phyloP scores from a whole-genome alignment of 75 land plant species.

The Picea glauca region DNA sequence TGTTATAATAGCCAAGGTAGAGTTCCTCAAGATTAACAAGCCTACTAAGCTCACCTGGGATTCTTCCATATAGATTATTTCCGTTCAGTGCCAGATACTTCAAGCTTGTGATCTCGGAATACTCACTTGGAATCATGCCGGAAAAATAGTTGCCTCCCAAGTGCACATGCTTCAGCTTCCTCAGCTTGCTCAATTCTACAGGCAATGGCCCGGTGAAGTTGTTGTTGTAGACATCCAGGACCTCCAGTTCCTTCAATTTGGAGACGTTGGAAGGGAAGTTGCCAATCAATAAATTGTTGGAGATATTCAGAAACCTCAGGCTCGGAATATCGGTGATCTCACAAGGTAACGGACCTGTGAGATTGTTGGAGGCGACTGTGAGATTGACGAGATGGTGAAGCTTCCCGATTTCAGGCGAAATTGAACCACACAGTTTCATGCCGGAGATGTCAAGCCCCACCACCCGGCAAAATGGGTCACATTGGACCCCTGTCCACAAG shows the following conservation, averaged over 20 bases:
- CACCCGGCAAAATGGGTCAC: constrained; percentile 11
- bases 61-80: constrained; percentile 43
- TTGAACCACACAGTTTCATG: constrained; percentile 45
- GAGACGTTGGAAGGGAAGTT: constrained; percentile 39
- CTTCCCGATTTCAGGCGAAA: constrained; percentile 37
- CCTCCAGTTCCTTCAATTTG: constrained; percentile 25
- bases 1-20: constrained; percentile 69
- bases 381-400: constrained; percentile 38
- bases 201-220: constrained; percentile 63
- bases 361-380: constrained; percentile 40
- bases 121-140: constrained; percentile 54
- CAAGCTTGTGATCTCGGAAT: constrained; percentile 39
- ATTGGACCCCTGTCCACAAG: constrained; percentile 37
- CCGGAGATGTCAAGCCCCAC: constrained; percentile 52
- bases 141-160: constrained; percentile 75
- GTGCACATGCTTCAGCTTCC: constrained; percentile 45
- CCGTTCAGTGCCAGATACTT: constrained; percentile 46
- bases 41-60: constrained; percentile 64
- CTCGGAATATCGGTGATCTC: constrained; percentile 24
- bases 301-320: constrained; percentile 54
- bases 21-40: constrained; percentile 42
- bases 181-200: constrained; percentile 29
- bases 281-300: constrained; percentile 56
- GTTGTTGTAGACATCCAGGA: constrained; percentile 67
- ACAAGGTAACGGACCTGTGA: constrained; percentile 47